A percentile compares a stretch with the other conserved stretches of the same genome.
Conservation (phyloP, 169 alveolate species). For the Miamiensis avidus region DNA sequence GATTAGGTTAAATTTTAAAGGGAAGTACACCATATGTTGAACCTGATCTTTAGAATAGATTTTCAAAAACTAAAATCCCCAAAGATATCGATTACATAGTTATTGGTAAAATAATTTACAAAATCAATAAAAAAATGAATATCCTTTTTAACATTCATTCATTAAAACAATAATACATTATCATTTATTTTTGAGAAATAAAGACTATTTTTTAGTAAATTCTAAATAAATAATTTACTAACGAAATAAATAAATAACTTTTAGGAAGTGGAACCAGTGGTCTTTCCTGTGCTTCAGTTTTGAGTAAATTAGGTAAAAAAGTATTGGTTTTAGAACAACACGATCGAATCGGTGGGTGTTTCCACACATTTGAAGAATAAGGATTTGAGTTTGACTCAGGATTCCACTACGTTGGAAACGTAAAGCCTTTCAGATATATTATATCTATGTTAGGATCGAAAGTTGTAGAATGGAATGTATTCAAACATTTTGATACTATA, state of each 20-base stretch:
- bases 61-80: background rate
- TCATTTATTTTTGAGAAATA: too few relatives aligned
- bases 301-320: conserved; percentile 5
- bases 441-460: background rate
- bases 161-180: too few relatives aligned
- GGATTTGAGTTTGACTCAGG: conserved; percentile 22
- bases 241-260: too few relatives aligned
- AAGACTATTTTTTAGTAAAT: background rate
- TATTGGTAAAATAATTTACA: background rate
- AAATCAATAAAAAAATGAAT: background rate
- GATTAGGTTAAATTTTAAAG: too few relatives aligned
- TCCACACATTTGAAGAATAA: conserved; percentile 9
- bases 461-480: conserved; percentile 5
- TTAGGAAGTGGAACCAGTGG: conserved; percentile 28
- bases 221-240: too few relatives aligned
- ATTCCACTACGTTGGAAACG: conserved; percentile 13
- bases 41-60: background rate
- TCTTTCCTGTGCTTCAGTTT: background rate
- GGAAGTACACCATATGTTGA: too few relatives aligned
- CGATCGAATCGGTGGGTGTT: conserved; percentile 1
- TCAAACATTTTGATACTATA: background rate
- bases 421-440: background rate
- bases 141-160: background rate
- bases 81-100: background rate
- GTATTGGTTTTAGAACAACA: conserved; percentile 17